Evolutionary conservation across 805 yeast species (phyloP), one percentile per base, ranked within the genome.

Genomic region (Sungouiozyma ichnusensis): DNA sequence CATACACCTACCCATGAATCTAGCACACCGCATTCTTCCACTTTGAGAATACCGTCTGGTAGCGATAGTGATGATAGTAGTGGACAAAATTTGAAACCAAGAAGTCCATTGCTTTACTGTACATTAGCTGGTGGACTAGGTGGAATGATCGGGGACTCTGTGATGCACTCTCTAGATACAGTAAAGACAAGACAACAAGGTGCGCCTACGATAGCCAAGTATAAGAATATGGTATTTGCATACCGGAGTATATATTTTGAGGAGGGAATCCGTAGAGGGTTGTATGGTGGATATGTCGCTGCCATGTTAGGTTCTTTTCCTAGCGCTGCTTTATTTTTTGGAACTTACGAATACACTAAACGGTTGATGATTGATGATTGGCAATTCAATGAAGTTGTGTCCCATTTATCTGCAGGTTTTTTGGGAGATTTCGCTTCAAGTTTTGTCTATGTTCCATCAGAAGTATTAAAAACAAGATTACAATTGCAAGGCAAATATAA

Each of bases 181-280:
- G 95, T 92, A 27, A 92, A 92, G 60, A 92, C 98, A 2, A 71
- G 98, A 48, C 98, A 92, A 60, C 99, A 92, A 58, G 97, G 95
- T n/a, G 84, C 94, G 3, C 79, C 84, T 17, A 67, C 71, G 48
- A 49, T 50, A 13, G 48, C 67, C 5, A 82, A 85, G 60, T 90
- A 90, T 62, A 72, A 66, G 45, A 79, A 74, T 52, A 86, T 87
- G 80, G 53, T 81, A 7, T 73, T 77, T 9, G 95, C 97, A 0
- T 86, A 83, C 53, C 47, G 63, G 20, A 80, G 90, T 0, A 82
- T 92, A n/a, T 63, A 82, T 39, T 58, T 70, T 35, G 85, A 90
- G 53, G 98, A 92, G 67, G 98, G 98, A 0, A 49, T 92, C 7
- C 60, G 73, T 39, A 72, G 81, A 44, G 98, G 98, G 1, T 65